Evolutionary conservation across 1,284 basidiomycete species (phyloP), one percentile per base, ranked within the genome.

Genomic region (Pseudozyma pruni): DNA sequence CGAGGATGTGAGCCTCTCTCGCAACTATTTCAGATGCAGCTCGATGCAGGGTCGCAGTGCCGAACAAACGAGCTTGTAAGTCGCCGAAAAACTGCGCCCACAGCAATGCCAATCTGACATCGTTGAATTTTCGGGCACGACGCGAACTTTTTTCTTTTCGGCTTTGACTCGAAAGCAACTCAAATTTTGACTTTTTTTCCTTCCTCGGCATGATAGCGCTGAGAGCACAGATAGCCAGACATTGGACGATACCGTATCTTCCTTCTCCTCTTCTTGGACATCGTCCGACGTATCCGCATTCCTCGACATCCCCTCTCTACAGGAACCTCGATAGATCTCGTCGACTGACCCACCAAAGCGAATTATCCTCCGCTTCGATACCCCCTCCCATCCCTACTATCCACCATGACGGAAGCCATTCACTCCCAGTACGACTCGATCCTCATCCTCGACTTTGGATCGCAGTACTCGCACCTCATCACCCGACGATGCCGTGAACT

Each of bases 401-500:
- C 43, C 56, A 68, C 14, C 55, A 79, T 79, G 77, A 56, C 76
- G 22, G 78, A 84, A 48, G 85, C 85, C 67, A 96, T 96, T 72
- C 94, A 97, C 85, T 91, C 93, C 83, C 90, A 94, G 79, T 97
- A 97, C 83, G 94, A 97, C 82, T 94, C 94, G 44, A 90, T 98
- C 79, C 89, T 98, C 45, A 98, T 98, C 80, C 87, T 98, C 46
- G 95, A 98, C 84, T 98, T 98, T 84, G 95, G 95, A 68, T 98
- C 93, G 39, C 94, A 97, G 88, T 98, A 98, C 85, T 98, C 94
- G 76, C 96, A 98, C 86, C 86, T 99, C 74, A 98, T 98, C 85
- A 97, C 95, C 17, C 86, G 96, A 83, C 87, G 96, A 89, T 98
- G 95, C 87, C 91, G 96, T 83, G 96, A 99, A 84, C 88, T 95